Evolutionary conservation across 169 alveolate species (phyloP).

Genomic region (Plasmodium chabaudi): DNA sequence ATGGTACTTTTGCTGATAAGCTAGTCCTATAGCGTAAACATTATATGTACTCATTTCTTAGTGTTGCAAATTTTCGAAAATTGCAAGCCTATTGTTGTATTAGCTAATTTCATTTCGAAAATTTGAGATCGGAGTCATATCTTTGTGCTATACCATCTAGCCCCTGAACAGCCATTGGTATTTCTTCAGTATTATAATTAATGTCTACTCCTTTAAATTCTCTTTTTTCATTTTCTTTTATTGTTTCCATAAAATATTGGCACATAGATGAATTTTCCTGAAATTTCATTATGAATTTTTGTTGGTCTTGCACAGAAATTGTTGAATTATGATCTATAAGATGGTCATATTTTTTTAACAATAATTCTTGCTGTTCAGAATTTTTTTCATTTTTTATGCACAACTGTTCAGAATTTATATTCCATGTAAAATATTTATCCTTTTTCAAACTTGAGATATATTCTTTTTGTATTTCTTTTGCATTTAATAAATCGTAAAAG

Average conservation of each 20-base stretch:
- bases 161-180: constrained; percentile 46
- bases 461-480: constrained; percentile 7
- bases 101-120: too few species aligned
- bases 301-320: constrained; percentile 50
- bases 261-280: constrained; percentile 67
- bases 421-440: constrained; percentile 40
- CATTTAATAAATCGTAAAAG: constrained; percentile 55
- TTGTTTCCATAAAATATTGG: constrained; percentile 21
- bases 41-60: too few species aligned
- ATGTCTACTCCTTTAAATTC: constrained; percentile 66
- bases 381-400: constrained; percentile 4
- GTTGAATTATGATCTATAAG: constrained; percentile 22
- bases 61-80: too few species aligned
- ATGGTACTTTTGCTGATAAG: too few species aligned
- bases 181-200: constrained; percentile 26
- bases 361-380: background rate
- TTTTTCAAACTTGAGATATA: background rate
- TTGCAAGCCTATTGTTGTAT: too few species aligned
- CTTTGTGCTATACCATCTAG: constrained; percentile 64
- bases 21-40: too few species aligned
- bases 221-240: constrained; percentile 45
- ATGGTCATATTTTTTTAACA: constrained; percentile 31
- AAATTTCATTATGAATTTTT: constrained; percentile 35
- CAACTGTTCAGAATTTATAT: background rate
- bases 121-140: constrained; percentile 37